Conservation (phyloP, 345 rosid genomes). For the Acer saccharum region DNA sequence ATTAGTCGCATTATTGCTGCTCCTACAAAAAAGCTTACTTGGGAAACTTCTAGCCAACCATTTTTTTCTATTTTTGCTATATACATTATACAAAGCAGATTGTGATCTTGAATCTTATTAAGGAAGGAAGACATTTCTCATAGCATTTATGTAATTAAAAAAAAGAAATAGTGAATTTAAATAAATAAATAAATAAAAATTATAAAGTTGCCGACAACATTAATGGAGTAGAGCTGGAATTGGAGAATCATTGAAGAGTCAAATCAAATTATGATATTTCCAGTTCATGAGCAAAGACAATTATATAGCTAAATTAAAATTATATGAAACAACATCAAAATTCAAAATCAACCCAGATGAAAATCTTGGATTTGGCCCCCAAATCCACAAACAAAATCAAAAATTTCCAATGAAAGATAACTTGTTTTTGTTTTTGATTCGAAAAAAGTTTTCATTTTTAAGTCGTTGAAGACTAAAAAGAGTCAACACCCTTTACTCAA, state of each 20-base stretch:
- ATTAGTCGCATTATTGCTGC: neutral
- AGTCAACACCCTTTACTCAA: neutral
- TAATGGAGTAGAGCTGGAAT: slow-evolving; percentile 11
- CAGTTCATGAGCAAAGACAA: slow-evolving; percentile 12
- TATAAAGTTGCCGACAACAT: slow-evolving; percentile 11
- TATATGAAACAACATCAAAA: neutral
- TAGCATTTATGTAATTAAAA: neutral
- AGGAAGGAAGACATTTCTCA: neutral
- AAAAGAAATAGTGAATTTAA: neutral
- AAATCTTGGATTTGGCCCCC: neutral
- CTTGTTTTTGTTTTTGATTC: too few relatives aligned
- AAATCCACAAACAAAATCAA: neutral
- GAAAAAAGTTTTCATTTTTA: neutral
- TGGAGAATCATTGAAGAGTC: slow-evolving; percentile 4
- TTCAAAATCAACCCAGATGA: neutral
- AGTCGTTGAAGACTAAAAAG: slow-evolving; percentile 1
- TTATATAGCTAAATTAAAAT: neutral
- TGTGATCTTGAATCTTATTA: neutral
- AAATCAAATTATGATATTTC: slow-evolving; percentile 1
- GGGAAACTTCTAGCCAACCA: neutral
- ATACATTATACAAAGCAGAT: neutral
- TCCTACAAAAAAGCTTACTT: neutral
- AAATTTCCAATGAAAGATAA: neutral
- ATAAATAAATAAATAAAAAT: neutral
- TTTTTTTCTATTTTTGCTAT: neutral